Evolutionary conservation across 345 rosid genomes (phyloP).

Genomic region (Pugionium dolabratum): DNA sequence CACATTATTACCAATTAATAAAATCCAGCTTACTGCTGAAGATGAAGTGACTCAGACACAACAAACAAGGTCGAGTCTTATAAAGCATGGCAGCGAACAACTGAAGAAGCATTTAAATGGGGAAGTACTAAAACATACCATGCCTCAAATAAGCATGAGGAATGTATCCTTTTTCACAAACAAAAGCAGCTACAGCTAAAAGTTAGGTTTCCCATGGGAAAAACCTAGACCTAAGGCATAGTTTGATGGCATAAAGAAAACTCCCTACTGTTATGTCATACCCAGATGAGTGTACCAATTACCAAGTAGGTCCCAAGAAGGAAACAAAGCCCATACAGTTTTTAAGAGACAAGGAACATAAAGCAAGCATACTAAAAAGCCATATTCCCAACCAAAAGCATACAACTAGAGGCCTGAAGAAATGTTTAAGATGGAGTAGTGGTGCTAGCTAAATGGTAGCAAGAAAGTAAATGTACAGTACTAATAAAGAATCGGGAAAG

Average conservation of each 20-base stretch:
- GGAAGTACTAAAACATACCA: not conserved
- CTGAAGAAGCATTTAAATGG: slow-evolving; percentile 2
- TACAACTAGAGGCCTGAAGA: not conserved
- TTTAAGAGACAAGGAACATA: not conserved
- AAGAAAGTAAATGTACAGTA: not conserved
- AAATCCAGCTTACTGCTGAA: not conserved
- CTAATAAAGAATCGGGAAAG: slow-evolving; percentile 17
- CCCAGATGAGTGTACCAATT: slow-evolving; percentile 16
- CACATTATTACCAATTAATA: slow-evolving; percentile 22
- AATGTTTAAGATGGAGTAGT: not conserved
- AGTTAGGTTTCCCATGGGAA: not conserved
- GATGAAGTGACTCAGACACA: slow-evolving; percentile 6
- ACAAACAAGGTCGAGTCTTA: not conserved
- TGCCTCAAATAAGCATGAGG: slow-evolving; percentile 1
- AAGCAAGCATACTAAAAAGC: not conserved
- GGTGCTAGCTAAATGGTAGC: slow-evolving; percentile 28
- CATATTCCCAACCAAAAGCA: not conserved
- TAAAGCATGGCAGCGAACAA: slow-evolving; percentile 6
- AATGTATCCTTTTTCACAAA: slow-evolving; percentile 6
- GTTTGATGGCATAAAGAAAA: not conserved
- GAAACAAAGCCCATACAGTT: not conserved
- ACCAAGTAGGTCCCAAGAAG: not conserved
- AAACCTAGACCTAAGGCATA: not conserved
- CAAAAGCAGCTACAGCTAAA: not conserved
- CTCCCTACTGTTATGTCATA: not conserved